Conservation (phyloP, 106 monocot genomes). For the Acanthochlamys bracteata region DNA sequence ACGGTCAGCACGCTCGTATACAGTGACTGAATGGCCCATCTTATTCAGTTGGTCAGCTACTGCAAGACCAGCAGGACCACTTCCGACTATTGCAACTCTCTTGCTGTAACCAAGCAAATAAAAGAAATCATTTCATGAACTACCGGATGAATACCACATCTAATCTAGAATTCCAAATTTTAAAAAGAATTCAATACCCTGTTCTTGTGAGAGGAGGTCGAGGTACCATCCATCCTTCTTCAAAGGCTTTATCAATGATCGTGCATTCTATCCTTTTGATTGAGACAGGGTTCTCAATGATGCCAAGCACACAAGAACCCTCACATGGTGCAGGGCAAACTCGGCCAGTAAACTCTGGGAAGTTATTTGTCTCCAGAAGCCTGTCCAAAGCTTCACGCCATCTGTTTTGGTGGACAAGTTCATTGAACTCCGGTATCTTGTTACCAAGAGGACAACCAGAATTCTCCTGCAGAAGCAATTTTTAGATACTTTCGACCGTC, state of each 20-base stretch:
- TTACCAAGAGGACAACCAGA: conserved; percentile 99
- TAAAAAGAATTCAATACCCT: conserved; percentile 38
- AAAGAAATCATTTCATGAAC: not conserved
- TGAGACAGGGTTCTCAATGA: conserved; percentile 96
- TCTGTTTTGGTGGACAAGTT: conserved; percentile 84
- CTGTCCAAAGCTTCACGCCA: conserved; percentile 96
- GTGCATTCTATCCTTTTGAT: conserved; percentile 98
- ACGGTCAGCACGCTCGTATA: conserved; percentile 90
- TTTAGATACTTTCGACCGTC: too few species aligned
- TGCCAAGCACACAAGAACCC: conserved; percentile 98
- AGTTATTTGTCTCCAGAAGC: conserved; percentile 98
- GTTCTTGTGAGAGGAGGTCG: conserved; percentile 85
- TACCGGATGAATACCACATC: too few species aligned
- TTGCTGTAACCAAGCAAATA: conserved; percentile 43
- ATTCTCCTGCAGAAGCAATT: conserved; percentile 48
- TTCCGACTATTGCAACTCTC: conserved; percentile 79
- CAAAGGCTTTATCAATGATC: conserved; percentile 96
- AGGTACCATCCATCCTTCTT: conserved; percentile 96
- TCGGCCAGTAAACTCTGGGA: conserved; percentile 96
- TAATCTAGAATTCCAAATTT: too few species aligned
- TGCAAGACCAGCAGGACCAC: conserved; percentile 93
- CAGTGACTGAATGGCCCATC: conserved; percentile 93
- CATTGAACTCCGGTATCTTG: conserved; percentile 98
- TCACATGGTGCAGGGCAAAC: conserved; percentile 99
- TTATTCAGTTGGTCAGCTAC: conserved; percentile 96